These are phyloP conservation scores for Xylariaceae sp. DNA, from an alignment of 2,329 filamentous ascomycete species.

Conservation along the genomic window DNA sequence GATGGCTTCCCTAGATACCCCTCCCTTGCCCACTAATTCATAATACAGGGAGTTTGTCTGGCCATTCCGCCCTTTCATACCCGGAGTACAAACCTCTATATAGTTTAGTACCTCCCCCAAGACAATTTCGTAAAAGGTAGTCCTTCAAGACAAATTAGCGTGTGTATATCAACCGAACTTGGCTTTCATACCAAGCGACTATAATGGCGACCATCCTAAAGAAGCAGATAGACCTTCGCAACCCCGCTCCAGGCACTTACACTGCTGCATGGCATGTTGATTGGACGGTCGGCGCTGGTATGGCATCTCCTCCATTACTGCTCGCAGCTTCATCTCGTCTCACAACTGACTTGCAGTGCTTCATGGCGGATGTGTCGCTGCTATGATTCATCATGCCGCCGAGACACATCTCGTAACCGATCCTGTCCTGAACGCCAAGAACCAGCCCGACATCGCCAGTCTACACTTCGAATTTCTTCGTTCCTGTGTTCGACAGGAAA, in stretches of 20 bases:
- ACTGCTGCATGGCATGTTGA: conserved; percentile 31
- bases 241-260: conserved; percentile 23
- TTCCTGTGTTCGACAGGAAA: conserved; percentile 29
- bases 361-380: conserved; percentile 35
- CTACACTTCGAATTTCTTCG: conserved; percentile 40
- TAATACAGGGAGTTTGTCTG: too few species aligned
- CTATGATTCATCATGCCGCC: conserved; percentile 34
- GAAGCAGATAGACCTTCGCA: conserved; percentile 31
- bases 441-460: conserved; percentile 37
- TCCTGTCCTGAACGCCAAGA: conserved; percentile 6
- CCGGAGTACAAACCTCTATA: too few species aligned
- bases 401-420: conserved; percentile 32
- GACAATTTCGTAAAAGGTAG: too few species aligned
- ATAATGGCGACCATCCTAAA: conserved; percentile 27
- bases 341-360: conserved; percentile 23
- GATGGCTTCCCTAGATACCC: too few species aligned
- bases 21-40: too few species aligned
- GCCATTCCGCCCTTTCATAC: too few species aligned
- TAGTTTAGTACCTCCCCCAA: too few species aligned
- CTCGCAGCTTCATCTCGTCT: background rate
- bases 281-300: conserved; percentile 34
- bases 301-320: background rate
- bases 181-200: too few species aligned
- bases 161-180: too few species aligned
- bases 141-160: too few species aligned